These are phyloP conservation scores for Andrographis paniculata DNA, from an alignment of 305 asterid genomes.

Conservation along the genomic window DNA sequence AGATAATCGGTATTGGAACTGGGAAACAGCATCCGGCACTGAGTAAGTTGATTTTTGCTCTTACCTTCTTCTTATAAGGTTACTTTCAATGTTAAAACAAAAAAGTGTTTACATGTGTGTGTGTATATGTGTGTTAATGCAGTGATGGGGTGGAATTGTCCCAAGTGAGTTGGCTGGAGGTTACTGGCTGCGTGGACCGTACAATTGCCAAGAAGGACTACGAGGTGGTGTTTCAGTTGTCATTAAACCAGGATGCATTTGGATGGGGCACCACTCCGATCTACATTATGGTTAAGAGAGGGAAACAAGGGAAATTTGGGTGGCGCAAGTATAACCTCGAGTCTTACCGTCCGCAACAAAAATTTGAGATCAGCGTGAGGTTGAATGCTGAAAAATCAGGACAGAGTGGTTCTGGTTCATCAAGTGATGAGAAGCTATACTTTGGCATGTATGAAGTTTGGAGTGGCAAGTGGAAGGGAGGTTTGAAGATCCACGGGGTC, in stretches of 20 bases:
- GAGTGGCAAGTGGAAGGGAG: conserved; percentile 38
- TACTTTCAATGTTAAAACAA: neutral
- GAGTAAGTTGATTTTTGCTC: conserved; percentile 10
- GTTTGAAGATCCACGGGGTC: conserved; percentile 25
- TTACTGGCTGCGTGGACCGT: conserved; percentile 12
- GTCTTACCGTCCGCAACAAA: neutral
- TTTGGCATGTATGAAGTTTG: conserved; percentile 33
- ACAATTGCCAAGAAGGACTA: conserved; percentile 5
- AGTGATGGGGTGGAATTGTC: conserved; percentile 12
- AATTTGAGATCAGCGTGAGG: neutral
- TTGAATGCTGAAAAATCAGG: neutral
- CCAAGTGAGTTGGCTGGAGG: conserved; percentile 28
- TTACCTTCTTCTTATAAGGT: neutral
- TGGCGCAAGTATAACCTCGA: conserved; percentile 4
- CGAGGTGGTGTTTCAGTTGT: conserved; percentile 16
- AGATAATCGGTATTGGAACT: conserved; percentile 26
- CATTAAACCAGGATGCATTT: conserved; percentile 21
- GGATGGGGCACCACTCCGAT: conserved; percentile 19
- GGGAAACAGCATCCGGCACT: conserved; percentile 9
- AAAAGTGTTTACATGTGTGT: neutral
- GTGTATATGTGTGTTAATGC: neutral
- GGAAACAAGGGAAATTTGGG: conserved; percentile 8
- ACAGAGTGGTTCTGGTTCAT: neutral
- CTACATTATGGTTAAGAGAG: conserved; percentile 22
- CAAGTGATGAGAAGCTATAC: conserved; percentile 7